Evolutionary conservation across 805 yeast species (phyloP).

Genomic region (Sugiyamaella valdiviana): DNA sequence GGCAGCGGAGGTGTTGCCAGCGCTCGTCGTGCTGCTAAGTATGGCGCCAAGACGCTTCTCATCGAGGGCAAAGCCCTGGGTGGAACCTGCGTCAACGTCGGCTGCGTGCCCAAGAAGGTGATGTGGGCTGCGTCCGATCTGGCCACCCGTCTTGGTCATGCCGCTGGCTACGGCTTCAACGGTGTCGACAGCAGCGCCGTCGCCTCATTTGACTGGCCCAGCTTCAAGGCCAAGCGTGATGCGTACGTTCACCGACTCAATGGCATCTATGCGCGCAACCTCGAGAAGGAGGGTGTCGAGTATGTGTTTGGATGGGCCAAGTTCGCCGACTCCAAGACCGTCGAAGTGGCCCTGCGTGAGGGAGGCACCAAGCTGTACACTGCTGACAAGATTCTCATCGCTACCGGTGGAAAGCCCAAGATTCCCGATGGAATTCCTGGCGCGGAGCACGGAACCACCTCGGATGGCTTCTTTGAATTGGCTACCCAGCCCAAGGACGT

Average conservation of each 20-base stretch:
- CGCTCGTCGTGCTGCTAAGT: constrained; percentile 86
- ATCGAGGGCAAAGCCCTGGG: constrained; percentile 81
- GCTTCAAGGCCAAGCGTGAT: constrained; percentile 81
- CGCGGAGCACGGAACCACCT: constrained; percentile 72
- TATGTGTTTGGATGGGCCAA: constrained; percentile 80
- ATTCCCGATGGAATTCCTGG: constrained; percentile 70
- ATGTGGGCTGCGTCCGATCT: constrained; percentile 97
- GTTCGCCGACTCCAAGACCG: constrained; percentile 58
- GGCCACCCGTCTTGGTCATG: constrained; percentile 68
- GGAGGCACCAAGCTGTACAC: constrained; percentile 53
- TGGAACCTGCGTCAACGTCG: constrained; percentile 98
- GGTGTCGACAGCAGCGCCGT: constrained; percentile 47
- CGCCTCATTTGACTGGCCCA: constrained; percentile 72
- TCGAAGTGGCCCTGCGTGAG: constrained; percentile 69
- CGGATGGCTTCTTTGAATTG: constrained; percentile 86
- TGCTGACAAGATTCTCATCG: constrained; percentile 79
- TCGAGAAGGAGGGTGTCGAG: constrained; percentile 85
- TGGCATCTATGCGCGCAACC: constrained; percentile 86
- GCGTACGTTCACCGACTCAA: constrained; percentile 83
- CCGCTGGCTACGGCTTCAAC: constrained; percentile 75
- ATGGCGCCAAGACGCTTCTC: constrained; percentile 82
- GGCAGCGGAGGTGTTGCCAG: constrained; percentile 99
- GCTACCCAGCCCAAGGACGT: constrained; percentile 82
- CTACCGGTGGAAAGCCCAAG: constrained; percentile 87
- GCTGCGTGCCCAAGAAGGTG: constrained; percentile 97